phyloP scores from a whole-genome alignment of 2,329 filamentous ascomycete genomes.

The Phoma sp. region DNA sequence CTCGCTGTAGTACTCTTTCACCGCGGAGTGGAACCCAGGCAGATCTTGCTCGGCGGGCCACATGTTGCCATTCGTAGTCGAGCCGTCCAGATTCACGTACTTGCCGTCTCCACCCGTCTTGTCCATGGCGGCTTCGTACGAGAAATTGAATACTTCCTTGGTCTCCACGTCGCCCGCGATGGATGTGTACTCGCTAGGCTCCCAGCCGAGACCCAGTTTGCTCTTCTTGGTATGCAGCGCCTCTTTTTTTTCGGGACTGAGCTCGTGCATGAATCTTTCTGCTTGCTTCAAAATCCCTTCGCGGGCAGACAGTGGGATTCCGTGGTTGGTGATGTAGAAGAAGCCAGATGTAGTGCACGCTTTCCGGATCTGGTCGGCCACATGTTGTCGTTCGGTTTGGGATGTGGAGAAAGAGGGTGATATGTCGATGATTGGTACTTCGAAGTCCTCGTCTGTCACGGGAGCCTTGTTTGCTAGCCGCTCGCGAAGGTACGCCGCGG shows the following conservation, averaged over 20 bases:
- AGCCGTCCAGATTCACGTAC: slow-evolving; percentile 51
- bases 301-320: slow-evolving; percentile 35
- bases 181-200: slow-evolving; percentile 50
- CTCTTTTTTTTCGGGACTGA: slow-evolving; percentile 45
- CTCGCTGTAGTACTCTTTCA: slow-evolving; percentile 49
- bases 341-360: slow-evolving; percentile 51
- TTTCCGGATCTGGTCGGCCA: slow-evolving; percentile 48
- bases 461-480: slow-evolving; percentile 30
- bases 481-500: slow-evolving; percentile 45
- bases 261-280: slow-evolving; percentile 44
- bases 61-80: slow-evolving; percentile 42
- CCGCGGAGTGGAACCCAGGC: slow-evolving; percentile 46
- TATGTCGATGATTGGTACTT: slow-evolving; percentile 49
- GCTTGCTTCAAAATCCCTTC: slow-evolving; percentile 46
- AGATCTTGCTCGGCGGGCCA: slow-evolving; percentile 50
- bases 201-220: slow-evolving; percentile 50
- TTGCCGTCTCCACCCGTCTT: slow-evolving; percentile 49
- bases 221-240: slow-evolving; percentile 49
- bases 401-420: slow-evolving; percentile 43
- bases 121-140: slow-evolving; percentile 51
- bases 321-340: slow-evolving; percentile 51
- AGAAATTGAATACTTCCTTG: slow-evolving; percentile 53
- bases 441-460: slow-evolving; percentile 31
- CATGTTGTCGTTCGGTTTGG: slow-evolving; percentile 39
- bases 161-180: slow-evolving; percentile 50